phyloP scores from a whole-genome alignment of 2,329 filamentous ascomycete genomes.

The Exserohilum rostratum region DNA sequence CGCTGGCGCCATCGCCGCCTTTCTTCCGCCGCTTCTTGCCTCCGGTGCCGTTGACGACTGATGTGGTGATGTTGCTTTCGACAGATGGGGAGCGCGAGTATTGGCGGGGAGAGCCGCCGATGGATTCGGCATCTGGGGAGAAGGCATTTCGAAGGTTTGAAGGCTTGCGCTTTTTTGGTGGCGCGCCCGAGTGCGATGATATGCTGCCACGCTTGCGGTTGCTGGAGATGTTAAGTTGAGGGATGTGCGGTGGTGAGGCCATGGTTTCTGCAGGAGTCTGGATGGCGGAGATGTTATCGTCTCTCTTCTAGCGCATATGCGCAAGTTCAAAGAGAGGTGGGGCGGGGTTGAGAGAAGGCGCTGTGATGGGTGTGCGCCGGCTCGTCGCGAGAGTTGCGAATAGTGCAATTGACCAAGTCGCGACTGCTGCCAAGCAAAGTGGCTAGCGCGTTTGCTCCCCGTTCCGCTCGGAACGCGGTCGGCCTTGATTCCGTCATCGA shows the following conservation, averaged over 20 bases:
- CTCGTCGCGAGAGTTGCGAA: not conserved
- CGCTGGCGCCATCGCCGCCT: conserved; percentile 37
- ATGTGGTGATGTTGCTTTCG: conserved; percentile 64
- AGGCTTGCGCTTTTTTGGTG: conserved; percentile 71
- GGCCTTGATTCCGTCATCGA: conserved; percentile 38
- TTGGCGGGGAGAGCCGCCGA: conserved; percentile 55
- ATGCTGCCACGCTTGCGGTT: conserved; percentile 72
- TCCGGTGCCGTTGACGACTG: conserved; percentile 47
- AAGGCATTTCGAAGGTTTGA: conserved; percentile 81
- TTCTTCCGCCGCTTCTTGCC: conserved; percentile 67
- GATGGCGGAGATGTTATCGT: not conserved
- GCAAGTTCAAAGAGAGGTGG: not conserved
- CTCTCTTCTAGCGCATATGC: not conserved
- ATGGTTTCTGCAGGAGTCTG: conserved; percentile 51
- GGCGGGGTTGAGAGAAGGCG: not conserved
- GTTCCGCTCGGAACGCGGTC: conserved; percentile 17
- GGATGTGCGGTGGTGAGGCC: conserved; percentile 63
- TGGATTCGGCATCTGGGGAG: conserved; percentile 64
- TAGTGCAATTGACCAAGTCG: conserved; percentile 1
- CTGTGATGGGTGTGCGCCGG: not conserved
- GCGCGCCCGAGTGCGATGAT: conserved; percentile 52
- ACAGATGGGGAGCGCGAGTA: conserved; percentile 69
- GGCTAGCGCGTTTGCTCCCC: conserved; percentile 17
- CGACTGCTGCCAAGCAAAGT: conserved; percentile 4
- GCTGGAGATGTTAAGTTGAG: conserved; percentile 62